phyloP scores from a whole-genome alignment of 805 yeast genomes.

The Maudiozyma bulderi region DNA sequence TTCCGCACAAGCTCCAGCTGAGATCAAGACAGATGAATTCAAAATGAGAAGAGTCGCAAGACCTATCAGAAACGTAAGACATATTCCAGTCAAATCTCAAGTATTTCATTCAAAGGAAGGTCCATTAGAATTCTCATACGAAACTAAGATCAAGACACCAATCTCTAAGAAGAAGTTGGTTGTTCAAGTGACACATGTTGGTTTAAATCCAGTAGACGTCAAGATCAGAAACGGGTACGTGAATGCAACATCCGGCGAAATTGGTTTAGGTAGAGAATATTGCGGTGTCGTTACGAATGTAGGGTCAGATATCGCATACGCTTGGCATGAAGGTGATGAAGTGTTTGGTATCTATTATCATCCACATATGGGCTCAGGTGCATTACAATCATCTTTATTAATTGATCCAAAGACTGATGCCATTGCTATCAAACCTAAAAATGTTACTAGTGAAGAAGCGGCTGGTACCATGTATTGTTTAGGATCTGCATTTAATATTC shows the following conservation, averaged over 20 bases:
- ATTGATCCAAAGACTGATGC: constrained; percentile 45
- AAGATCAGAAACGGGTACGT: constrained; percentile 48
- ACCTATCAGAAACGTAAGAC: constrained; percentile 43
- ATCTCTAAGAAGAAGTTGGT: constrained; percentile 39
- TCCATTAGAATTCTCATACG: constrained; percentile 40
- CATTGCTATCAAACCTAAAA: constrained; percentile 38
- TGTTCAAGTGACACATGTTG: constrained; percentile 49
- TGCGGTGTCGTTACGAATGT: constrained; percentile 49
- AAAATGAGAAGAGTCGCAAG: constrained; percentile 33
- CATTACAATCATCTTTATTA: constrained; percentile 47
- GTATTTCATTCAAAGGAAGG: constrained; percentile 34
- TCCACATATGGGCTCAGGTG: constrained; percentile 41
- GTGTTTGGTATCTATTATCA: constrained; percentile 57
- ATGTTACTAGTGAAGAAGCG: constrained; percentile 43
- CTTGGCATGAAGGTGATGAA: constrained; percentile 47
- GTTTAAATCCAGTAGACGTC: constrained; percentile 58
- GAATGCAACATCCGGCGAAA: constrained; percentile 41
- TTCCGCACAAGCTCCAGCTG: constrained; percentile 17
- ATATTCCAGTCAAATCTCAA: constrained; percentile 41
- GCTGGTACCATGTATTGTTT: constrained; percentile 55
- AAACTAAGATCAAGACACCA: constrained; percentile 42
- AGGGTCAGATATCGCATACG: constrained; percentile 35
- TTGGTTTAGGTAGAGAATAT: constrained; percentile 66
- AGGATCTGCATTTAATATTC: constrained; percentile 49
- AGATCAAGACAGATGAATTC: constrained; percentile 16